phyloP scores from a whole-genome alignment of 106 monocot species.

The Acorus calamus region DNA sequence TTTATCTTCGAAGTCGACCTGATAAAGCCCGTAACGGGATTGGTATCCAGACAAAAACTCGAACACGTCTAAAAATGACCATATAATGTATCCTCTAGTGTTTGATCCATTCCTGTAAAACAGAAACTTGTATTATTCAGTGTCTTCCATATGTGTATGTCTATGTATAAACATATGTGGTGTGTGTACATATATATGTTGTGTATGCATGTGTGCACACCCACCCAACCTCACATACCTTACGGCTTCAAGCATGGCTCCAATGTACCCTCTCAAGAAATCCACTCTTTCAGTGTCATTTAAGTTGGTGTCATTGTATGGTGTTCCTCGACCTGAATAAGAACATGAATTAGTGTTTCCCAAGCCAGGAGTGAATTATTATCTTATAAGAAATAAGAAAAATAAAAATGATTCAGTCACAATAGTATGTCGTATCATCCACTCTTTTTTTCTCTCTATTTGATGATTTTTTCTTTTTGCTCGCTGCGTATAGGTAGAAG shows the following conservation, averaged over 20 bases:
- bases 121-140: background rate
- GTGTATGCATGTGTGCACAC: too few species aligned
- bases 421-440: too few species aligned
- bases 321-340: conserved; percentile 3
- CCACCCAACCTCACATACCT: conserved; percentile 1
- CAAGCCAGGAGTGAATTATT: too few species aligned
- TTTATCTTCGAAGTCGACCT: conserved; percentile 32
- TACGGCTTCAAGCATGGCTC: conserved; percentile 5
- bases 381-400: too few species aligned
- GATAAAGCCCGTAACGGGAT: conserved; percentile 25
- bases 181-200: too few species aligned
- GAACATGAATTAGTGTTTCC: too few species aligned
- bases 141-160: too few species aligned
- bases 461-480: too few species aligned
- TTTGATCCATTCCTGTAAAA: conserved; percentile 39
- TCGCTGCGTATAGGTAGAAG: too few species aligned
- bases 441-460: too few species aligned
- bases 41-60: conserved; percentile 29
- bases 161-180: too few species aligned
- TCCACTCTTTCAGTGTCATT: conserved; percentile 11
- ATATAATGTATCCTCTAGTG: conserved; percentile 32
- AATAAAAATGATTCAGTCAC: too few species aligned
- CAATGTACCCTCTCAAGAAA: conserved; percentile 1
- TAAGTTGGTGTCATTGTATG: conserved; percentile 1
- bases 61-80: conserved; percentile 45